Base-by-base conservation (phyloP, 768 basidiomycete species). In the Tylopilus rubrobrunneus region DNA sequence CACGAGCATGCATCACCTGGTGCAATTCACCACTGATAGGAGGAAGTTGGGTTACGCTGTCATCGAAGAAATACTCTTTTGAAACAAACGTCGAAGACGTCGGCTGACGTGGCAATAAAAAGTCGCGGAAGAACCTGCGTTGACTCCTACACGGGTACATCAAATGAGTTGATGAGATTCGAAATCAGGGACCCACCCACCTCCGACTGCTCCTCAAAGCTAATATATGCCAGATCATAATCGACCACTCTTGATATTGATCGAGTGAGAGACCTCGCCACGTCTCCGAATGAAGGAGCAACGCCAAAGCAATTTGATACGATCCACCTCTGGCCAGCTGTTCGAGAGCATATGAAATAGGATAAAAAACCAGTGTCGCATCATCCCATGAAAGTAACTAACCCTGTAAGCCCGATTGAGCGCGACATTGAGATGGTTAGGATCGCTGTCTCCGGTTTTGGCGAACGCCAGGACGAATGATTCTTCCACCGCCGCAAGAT, bases 171-270 rank as follows among this genome's bases (percentile, higher is more conserved):
- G 19, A 47, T 36, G 52, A 7, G 28, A 43, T 47, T 44, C 31
- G 25, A 45, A 56, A 42, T 41, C 48, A 41, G 39, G 49, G n/a
- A 52, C 45, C 56, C 46, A 66, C 73, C 40, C 65, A 88, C 90
- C 85, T 79, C 50, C 91, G 82, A 53, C 80, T 82, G 12, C 85
- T 80, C 23, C 86, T 79, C 55, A 90, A 67, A 12, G 77, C 78
- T 27, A 93, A 73, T 49, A 89, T 79, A 63, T 89, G 82, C 92
- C 90, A 93, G 43, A 92, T 78, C 64, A 86, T 80, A 45, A 76
- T 74, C 19, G 86, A 83, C 91, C 92, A 93, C 33, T 76, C 70
- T n/a, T 73, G 71, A 66, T 88, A 88, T 65, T 87, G 85, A 36
- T 77, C 72, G 19, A 88, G 66, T 12, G 77, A 76, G 45, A 93